Conservation (phyloP, 2,329 filamentous ascomycete species). For the Orbilia blumenaviensis region DNA sequence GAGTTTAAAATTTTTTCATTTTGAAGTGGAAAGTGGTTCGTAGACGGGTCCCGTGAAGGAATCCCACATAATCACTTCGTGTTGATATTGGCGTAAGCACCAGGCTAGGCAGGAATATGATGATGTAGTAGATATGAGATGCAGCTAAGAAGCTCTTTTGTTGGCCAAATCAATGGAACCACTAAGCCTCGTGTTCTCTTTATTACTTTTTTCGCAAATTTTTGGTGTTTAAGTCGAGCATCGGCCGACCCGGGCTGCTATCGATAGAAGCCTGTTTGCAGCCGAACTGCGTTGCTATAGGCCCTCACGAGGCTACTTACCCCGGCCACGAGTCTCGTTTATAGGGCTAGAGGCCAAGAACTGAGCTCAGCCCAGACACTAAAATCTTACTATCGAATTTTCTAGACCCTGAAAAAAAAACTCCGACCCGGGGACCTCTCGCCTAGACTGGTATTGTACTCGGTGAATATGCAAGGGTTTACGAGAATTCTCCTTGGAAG, state of each 20-base stretch:
- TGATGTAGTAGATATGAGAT: too few relatives aligned
- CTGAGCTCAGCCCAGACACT: not conserved
- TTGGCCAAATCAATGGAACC: too few relatives aligned
- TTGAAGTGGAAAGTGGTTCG: too few relatives aligned
- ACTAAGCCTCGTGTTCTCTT: not conserved
- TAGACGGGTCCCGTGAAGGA: too few relatives aligned
- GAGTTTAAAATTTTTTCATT: too few relatives aligned
- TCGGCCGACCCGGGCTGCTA: too few relatives aligned
- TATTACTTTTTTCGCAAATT: not conserved
- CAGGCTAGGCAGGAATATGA: too few relatives aligned
- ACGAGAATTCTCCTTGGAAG: too few relatives aligned
- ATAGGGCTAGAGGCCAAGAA: not conserved
- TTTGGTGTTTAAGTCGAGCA: not conserved
- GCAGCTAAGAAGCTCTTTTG: too few relatives aligned
- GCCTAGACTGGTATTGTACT: not conserved
- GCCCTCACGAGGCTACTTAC: not conserved
- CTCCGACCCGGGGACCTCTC: not conserved
- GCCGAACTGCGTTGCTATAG: not conserved
- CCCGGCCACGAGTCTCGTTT: not conserved
- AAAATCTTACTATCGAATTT: not conserved
- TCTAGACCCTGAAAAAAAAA: not conserved
- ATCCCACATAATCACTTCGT: too few relatives aligned
- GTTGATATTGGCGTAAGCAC: too few relatives aligned
- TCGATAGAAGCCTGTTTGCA: not conserved
- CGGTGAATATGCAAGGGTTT: not conserved